Evolutionary conservation across 371 early-diverging fungal species (phyloP).

Genomic region (Mortierella sp.): DNA sequence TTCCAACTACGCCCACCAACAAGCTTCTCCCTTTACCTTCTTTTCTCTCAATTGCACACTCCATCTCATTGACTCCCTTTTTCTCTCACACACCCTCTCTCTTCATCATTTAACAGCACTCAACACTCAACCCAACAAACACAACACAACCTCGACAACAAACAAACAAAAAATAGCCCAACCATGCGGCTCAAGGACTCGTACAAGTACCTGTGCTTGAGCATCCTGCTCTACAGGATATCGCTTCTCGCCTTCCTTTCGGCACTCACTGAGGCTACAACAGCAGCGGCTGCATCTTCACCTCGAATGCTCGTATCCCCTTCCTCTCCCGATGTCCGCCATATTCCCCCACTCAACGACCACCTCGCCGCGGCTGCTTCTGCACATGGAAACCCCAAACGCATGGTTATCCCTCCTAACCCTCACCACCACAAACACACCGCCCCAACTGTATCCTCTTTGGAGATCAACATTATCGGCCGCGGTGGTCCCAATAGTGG

Average conservation of each 20-base stretch:
- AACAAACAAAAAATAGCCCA: neutral
- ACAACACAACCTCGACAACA: too few relatives aligned
- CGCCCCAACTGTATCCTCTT: neutral
- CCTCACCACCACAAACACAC: neutral
- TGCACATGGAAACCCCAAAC: neutral
- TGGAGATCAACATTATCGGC: neutral
- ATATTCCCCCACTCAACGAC: constrained; percentile 10
- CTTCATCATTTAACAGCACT: neutral
- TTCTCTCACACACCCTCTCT: neutral
- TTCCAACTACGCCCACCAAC: neutral
- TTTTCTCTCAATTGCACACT: neutral
- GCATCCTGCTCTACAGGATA: constrained; percentile 42
- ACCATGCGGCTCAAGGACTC: constrained; percentile 50
- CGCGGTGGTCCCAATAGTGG: too few relatives aligned
- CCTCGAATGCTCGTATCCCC: constrained; percentile 34
- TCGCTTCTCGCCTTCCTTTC: constrained; percentile 23
- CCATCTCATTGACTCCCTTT: neutral
- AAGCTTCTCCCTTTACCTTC: too few relatives aligned
- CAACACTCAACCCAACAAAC: neutral
- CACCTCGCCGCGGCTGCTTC: neutral
- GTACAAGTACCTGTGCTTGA: constrained; percentile 33
- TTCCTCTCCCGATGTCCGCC: neutral
- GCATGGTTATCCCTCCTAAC: neutral
- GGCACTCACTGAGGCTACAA: neutral
- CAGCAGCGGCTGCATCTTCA: constrained; percentile 4